Evolutionary conservation across 352 stramenopile species (phyloP), one percentile per base, ranked within the genome.

Genomic region (Blastocystis hominis): DNA sequence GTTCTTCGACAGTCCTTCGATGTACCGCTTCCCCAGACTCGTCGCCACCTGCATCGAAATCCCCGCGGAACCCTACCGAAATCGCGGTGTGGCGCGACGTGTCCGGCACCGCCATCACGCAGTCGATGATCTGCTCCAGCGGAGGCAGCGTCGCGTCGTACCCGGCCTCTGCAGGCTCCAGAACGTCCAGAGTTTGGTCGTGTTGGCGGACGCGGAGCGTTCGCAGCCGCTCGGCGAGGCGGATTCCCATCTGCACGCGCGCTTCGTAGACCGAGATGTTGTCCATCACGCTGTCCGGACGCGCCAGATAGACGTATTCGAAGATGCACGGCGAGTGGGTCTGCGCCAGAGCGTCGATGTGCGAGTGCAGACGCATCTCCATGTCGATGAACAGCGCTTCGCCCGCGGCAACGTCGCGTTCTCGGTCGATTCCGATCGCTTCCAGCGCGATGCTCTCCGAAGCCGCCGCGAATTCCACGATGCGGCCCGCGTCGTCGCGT

Each of bases 291-390:
- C 94, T 98, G 91, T 99, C 97, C 6, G 97, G 97, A 54, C 97
- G 93, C 1, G 96, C 95, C 92, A 99, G 98, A 91, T 99, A 99
- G 53, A 99, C 96, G 91, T 98, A 98, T 92, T 99, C 97, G 90
- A 99, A 99, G 88, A 99, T 98, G 90, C 97, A 99, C n/a, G 96
- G 96, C 9, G 91, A 92, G 15, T 97, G 92, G 76, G 90, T 91
- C 10, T 91, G 89, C 54, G 91, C 76, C 10, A 91, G 88, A 54
- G 92, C 90, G 90, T 95, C 97, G 75, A 94, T 91, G 75, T 94
- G 93, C 10, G 92, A 93, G 70, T 93, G 92, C 44, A 97, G 93
- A 56, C 92, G 88, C 36, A 92, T 95, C 86, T 90, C 93, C 90
- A 94, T 92, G 89, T 91, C 95, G 87, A 98, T 93, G 54, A 98